Percentiles rank a stretch among this genome's conserved stretches.
Evolutionary conservation across 169 alveolate genomes (phyloP).

Genomic region (Eimeria sp.): DNA sequence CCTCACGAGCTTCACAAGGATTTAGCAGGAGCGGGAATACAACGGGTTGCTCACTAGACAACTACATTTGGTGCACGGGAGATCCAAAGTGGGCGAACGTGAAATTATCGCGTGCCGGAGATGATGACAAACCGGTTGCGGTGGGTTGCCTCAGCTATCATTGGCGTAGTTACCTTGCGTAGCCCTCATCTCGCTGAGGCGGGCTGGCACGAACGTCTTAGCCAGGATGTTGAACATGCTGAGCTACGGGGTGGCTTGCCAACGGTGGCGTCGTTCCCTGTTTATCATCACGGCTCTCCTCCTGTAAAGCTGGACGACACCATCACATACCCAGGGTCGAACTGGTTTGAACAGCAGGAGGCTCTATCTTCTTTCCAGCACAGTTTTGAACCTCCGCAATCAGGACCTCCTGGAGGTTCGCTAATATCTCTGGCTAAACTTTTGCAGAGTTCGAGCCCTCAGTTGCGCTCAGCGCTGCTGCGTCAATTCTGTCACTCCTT

Average conservation of each 20-base stretch:
- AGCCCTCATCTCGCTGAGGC: neutral
- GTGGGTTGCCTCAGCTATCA: neutral
- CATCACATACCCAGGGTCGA: neutral
- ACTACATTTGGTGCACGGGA: neutral
- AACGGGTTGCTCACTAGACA: neutral
- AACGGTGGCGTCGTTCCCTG: neutral
- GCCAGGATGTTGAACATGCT: neutral
- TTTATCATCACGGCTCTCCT: neutral
- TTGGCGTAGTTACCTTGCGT: neutral
- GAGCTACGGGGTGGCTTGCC: neutral
- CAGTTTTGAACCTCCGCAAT: neutral
- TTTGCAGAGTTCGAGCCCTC: neutral
- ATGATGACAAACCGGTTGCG: neutral
- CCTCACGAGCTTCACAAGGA: neutral
- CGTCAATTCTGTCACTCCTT: constrained; percentile 8
- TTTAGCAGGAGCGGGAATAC: neutral
- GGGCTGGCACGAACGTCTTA: neutral
- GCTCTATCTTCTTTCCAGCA: neutral
- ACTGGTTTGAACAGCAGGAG: neutral
- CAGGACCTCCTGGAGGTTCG: neutral
- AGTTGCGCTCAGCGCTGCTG: neutral
- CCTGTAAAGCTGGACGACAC: neutral
- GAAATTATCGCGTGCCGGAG: neutral
- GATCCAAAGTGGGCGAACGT: neutral
- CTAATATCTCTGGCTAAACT: neutral